A percentile compares a stretch with the other conserved stretches of the same genome.
These are phyloP conservation scores for Neoboletus magnificus DNA, from an alignment of 768 basidiomycete genomes.

Conservation along the genomic window DNA sequence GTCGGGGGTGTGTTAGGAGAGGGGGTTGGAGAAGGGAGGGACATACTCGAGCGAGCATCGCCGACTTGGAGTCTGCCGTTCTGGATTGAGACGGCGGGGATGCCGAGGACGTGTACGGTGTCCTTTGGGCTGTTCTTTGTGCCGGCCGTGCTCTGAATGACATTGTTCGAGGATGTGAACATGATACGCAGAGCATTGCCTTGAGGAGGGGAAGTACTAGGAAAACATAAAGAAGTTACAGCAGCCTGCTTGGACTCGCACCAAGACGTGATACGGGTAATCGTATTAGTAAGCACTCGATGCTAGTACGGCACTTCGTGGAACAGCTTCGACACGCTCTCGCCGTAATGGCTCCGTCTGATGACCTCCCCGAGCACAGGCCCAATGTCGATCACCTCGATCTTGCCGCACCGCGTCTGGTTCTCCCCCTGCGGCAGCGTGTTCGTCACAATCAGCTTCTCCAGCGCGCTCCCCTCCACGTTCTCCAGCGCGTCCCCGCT, in stretches of 20 bases:
- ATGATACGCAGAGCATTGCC: slow-evolving; percentile 36
- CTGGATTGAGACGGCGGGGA: slow-evolving; percentile 74
- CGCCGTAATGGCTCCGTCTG: slow-evolving; percentile 94
- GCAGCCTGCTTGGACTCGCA: not conserved
- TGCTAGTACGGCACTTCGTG: slow-evolving; percentile 83
- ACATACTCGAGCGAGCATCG: slow-evolving; percentile 67
- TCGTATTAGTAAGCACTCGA: slow-evolving; percentile 15
- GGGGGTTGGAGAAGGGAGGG: slow-evolving; percentile 1
- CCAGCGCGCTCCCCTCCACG: slow-evolving; percentile 70
- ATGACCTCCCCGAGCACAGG: slow-evolving; percentile 96
- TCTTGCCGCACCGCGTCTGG: slow-evolving; percentile 65
- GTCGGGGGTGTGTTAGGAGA: slow-evolving; percentile 7
- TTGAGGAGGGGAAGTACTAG: slow-evolving; percentile 17
- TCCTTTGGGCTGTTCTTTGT: slow-evolving; percentile 43
- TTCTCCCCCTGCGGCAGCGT: slow-evolving; percentile 89
- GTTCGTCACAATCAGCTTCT: slow-evolving; percentile 97
- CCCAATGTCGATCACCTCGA: slow-evolving; percentile 94
- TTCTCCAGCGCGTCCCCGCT: slow-evolving; percentile 82
- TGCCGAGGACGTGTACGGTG: slow-evolving; percentile 63
- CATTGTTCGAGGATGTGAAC: slow-evolving; percentile 34
- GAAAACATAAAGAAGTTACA: slow-evolving; percentile 13
- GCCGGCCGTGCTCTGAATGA: slow-evolving; percentile 21
- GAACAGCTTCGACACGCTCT: slow-evolving; percentile 86
- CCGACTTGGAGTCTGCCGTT: slow-evolving; percentile 71
- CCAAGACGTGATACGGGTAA: not conserved